A percentile compares a stretch with the other conserved stretches of the same genome.
These are phyloP conservation scores for Tremellales sp. DNA, from an alignment of 1,284 basidiomycete genomes.

Conservation along the genomic window DNA sequence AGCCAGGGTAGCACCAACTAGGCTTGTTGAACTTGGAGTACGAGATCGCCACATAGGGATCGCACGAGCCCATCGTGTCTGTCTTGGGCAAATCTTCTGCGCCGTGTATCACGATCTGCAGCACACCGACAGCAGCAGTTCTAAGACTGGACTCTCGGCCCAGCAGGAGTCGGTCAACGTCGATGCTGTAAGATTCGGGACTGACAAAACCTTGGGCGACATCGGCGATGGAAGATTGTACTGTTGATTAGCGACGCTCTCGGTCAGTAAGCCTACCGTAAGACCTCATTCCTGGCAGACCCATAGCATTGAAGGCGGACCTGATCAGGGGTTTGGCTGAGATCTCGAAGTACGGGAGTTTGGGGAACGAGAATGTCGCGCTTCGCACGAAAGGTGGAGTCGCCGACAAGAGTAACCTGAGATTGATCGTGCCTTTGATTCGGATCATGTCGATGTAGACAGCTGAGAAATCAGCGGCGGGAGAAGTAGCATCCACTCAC, in stretches of 20 bases:
- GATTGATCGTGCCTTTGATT: constrained; percentile 37
- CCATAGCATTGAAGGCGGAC: constrained; percentile 47
- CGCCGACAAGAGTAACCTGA: constrained; percentile 44
- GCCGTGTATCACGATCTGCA: constrained; percentile 43
- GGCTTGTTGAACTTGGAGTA: constrained; percentile 46
- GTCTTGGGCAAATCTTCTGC: constrained; percentile 38
- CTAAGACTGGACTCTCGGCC: constrained; percentile 38
- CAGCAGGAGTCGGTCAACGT: constrained; percentile 46
- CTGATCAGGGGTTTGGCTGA: constrained; percentile 44
- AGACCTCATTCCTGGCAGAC: constrained; percentile 43
- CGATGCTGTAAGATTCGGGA: constrained; percentile 43
- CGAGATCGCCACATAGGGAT: constrained; percentile 45
- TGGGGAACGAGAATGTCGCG: constrained; percentile 43
- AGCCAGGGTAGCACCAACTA: constrained; percentile 6
- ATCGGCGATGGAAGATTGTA: constrained; percentile 39
- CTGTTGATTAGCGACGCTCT: constrained; percentile 5
- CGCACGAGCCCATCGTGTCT: constrained; percentile 45
- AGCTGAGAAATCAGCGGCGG: constrained; percentile 1
- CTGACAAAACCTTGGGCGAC: constrained; percentile 45
- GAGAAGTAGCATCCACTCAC: constrained; percentile 14
- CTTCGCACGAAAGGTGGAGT: constrained; percentile 47
- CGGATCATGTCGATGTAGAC: constrained; percentile 41
- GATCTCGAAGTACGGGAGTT: constrained; percentile 47
- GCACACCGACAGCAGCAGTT: constrained; percentile 40
- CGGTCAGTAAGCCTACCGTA: constrained; percentile 25